Evolutionary conservation across 805 yeast genomes (phyloP), one percentile per base, ranked within the genome.

Genomic region (Candida berthetii): DNA sequence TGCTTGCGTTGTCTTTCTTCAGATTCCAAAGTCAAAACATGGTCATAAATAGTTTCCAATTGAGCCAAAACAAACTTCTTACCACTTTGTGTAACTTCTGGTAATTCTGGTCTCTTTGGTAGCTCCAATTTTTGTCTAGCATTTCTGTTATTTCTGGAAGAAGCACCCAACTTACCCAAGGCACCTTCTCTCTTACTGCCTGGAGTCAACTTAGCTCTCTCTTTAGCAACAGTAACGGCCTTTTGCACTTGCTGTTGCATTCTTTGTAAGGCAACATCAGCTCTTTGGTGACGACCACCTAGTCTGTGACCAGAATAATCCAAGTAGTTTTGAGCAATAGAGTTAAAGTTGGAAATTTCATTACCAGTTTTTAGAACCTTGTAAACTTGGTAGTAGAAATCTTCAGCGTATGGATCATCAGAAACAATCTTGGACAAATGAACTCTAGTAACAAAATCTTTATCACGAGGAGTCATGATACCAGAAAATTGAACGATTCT

Each of bases 201-300:
- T 48, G 74, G 81, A 35, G 74, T 72, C 31, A 74, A 66, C 64
- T 81, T 81, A 41, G 87, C 84, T 66, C 88, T 78, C 55, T 88
- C 96, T 59, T 87, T 86, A 19, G 97, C 99, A 32, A 87, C 91
- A 41, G 91, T 85, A 15, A 91, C 97, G 14, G 98, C 98, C 55
- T 85, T 87, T 57, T 89, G 95, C 40, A 91, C 96, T 68, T 91
- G 98, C 61, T 89, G 96, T 66, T 91, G 97, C 96, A 93, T 87
- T 71, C 97, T 82, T 69, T 87, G 96, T 55, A 90, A 72, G 1
- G 96, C 96, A 49, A 88, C 80, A 62, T 87, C 95, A 8, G 90
- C 91, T 60, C 91, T 72, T 64, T 81, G 84, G 48, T 80, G 71
- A 61, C 89, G 79, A 39, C 95, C 95, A 53, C 95, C 95, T 42